Evolutionary conservation across 2,329 filamentous ascomycete species (phyloP).

Genomic region (Phoma sp.): DNA sequence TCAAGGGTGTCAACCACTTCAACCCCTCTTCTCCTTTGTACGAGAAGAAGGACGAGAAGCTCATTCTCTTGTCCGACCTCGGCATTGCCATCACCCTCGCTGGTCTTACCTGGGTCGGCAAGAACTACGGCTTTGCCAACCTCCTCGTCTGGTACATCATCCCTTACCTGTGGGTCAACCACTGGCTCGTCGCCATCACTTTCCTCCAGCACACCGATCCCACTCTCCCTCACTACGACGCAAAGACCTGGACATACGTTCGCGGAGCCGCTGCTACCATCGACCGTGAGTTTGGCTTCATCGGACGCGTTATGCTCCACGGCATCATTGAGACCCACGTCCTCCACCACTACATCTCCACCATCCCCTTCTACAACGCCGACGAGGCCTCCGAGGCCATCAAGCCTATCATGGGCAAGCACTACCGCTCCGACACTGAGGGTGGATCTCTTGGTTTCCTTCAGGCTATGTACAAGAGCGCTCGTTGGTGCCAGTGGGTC

Average conservation of each 20-base stretch:
- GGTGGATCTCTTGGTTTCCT: conserved; percentile 83
- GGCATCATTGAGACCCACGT: conserved; percentile 98
- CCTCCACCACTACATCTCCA: conserved; percentile 95
- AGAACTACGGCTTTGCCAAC: conserved; percentile 83
- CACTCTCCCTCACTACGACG: conserved; percentile 87
- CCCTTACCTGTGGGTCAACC: conserved; percentile 97
- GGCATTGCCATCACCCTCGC: conserved; percentile 68
- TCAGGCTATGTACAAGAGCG: conserved; percentile 77
- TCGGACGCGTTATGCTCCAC: conserved; percentile 88
- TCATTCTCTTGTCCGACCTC: conserved; percentile 85
- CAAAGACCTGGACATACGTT: conserved; percentile 87
- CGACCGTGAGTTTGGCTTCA: conserved; percentile 95
- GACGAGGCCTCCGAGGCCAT: conserved; percentile 94
- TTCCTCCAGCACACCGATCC: conserved; percentile 98
- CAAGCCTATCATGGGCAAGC: conserved; percentile 90
- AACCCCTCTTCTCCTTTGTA: conserved; percentile 85
- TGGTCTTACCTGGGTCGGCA: conserved; percentile 71
- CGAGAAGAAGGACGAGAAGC: conserved; percentile 86
- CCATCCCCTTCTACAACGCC: conserved; percentile 95
- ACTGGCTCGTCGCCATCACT: conserved; percentile 98
- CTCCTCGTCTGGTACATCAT: conserved; percentile 92
- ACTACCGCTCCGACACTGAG: conserved; percentile 85
- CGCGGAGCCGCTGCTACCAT: conserved; percentile 95
- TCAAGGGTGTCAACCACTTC: conserved; percentile 92
- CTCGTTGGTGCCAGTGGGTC: conserved; percentile 94